Percentiles rank a stretch among this genome's conserved stretches.
Evolutionary conservation across 306 rosid species (phyloP).

Genomic region (Trifolium repens): DNA sequence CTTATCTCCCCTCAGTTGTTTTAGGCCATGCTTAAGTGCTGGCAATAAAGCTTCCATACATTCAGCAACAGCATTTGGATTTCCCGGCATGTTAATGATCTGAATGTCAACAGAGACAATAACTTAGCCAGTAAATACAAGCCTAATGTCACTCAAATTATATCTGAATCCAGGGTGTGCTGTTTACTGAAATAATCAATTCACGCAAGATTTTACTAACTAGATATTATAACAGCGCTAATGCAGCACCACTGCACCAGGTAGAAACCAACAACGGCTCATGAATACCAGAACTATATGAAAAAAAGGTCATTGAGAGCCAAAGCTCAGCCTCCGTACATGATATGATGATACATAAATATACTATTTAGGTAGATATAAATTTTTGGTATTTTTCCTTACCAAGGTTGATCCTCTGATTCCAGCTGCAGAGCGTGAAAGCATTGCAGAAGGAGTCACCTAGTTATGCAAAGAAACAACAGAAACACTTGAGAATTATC

Average conservation of each 20-base stretch:
- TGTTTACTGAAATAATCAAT: conserved; percentile 24
- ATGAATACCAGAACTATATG: background rate
- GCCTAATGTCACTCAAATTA: background rate
- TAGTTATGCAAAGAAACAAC: conserved; percentile 47
- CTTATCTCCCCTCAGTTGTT: conserved; percentile 88
- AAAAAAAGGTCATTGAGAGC: background rate
- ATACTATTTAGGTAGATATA: conserved; percentile 22
- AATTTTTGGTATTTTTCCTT: conserved; percentile 37
- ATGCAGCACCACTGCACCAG: conserved; percentile 8
- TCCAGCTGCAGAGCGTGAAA: conserved; percentile 92
- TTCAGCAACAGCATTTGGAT: conserved; percentile 93
- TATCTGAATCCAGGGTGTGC: conserved; percentile 11
- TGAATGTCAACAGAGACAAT: conserved; percentile 42
- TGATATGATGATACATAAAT: too few species aligned
- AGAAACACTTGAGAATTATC: conserved; percentile 6
- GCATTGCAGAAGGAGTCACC: conserved; percentile 95
- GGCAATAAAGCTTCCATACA: conserved; percentile 93
- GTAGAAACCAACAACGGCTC: conserved; percentile 9
- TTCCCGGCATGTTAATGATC: conserved; percentile 98
- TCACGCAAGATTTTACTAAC: conserved; percentile 6
- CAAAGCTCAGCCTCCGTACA: conserved; percentile 18
- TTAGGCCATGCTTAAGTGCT: conserved; percentile 84
- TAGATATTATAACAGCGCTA: background rate
- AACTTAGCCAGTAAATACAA: conserved; percentile 16
- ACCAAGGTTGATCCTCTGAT: conserved; percentile 95